Evolutionary conservation across 2,329 filamentous ascomycete genomes (phyloP).

Genomic region (Acarospora socialis): DNA sequence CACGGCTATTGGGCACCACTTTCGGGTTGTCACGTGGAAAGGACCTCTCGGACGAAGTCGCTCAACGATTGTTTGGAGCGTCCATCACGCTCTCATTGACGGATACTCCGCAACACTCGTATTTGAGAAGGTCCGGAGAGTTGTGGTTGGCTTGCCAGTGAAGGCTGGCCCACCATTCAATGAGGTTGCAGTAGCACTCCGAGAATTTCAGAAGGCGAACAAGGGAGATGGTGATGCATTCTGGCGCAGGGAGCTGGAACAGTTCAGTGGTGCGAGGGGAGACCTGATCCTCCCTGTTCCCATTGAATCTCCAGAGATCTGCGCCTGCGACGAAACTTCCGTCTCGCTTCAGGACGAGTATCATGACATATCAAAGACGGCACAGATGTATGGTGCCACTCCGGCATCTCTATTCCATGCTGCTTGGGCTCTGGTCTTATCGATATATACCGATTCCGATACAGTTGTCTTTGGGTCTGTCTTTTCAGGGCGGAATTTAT

Average conservation of each 20-base stretch:
- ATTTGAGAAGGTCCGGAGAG: slow-evolving; percentile 13
- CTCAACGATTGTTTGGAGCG: slow-evolving; percentile 18
- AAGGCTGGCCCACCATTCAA: slow-evolving; percentile 4
- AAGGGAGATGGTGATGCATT: neutral
- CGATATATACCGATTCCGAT: slow-evolving; percentile 19
- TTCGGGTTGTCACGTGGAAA: slow-evolving; percentile 5
- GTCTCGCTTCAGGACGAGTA: neutral
- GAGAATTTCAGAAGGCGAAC: neutral
- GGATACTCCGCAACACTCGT: slow-evolving; percentile 18
- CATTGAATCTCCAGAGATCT: neutral
- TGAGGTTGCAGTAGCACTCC: neutral
- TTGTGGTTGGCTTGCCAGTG: slow-evolving; percentile 10
- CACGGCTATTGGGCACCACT: slow-evolving; percentile 6
- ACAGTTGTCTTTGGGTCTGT: slow-evolving; percentile 23
- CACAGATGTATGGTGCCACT: too few species aligned
- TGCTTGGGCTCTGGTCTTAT: slow-evolving; percentile 25
- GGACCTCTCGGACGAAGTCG: neutral
- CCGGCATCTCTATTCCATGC: slow-evolving; percentile 17
- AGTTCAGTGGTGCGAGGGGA: neutral
- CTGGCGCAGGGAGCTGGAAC: neutral
- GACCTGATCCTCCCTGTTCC: neutral
- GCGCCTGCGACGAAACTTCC: neutral
- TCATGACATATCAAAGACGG: slow-evolving; percentile 1
- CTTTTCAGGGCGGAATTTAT: slow-evolving; percentile 23
- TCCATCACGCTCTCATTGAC: slow-evolving; percentile 24